Evolutionary conservation across 768 basidiomycete genomes (phyloP).

Genomic region (Boletus pseudo-olivaceus): DNA sequence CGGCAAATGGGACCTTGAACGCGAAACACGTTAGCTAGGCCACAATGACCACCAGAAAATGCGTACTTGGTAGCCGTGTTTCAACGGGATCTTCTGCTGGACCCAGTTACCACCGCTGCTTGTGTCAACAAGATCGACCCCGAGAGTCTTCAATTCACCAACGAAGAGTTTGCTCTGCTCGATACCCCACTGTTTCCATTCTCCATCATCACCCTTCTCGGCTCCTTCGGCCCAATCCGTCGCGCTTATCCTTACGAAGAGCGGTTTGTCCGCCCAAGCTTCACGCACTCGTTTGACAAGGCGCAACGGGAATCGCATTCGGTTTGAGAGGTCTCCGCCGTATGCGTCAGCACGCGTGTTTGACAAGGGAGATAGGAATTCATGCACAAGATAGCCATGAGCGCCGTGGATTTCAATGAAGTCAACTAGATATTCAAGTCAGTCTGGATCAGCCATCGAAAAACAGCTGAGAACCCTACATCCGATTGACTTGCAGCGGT

Average conservation of each 20-base stretch:
- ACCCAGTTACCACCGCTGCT: constrained; percentile 65
- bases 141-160: constrained; percentile 53
- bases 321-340: constrained; percentile 72
- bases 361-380: constrained; percentile 71
- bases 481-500: constrained; percentile 56
- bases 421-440: constrained; percentile 44
- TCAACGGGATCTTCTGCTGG: constrained; percentile 50
- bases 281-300: constrained; percentile 50
- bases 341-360: constrained; percentile 70
- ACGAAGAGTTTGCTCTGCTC: constrained; percentile 67
- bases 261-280: constrained; percentile 59
- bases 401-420: constrained; percentile 73
- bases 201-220: constrained; percentile 50
- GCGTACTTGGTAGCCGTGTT: constrained; percentile 60
- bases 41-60: background rate
- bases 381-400: constrained; percentile 60
- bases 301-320: constrained; percentile 63
- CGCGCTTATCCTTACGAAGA: constrained; percentile 70
- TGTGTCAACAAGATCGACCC: constrained; percentile 76
- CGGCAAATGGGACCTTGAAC: constrained; percentile 62
- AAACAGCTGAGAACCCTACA: constrained; percentile 43
- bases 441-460: background rate
- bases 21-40: background rate
- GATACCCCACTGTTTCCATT: constrained; percentile 71
- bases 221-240: constrained; percentile 61